Conservation (phyloP, 139 green algal genomes). For the Coelastrella sp. region DNA sequence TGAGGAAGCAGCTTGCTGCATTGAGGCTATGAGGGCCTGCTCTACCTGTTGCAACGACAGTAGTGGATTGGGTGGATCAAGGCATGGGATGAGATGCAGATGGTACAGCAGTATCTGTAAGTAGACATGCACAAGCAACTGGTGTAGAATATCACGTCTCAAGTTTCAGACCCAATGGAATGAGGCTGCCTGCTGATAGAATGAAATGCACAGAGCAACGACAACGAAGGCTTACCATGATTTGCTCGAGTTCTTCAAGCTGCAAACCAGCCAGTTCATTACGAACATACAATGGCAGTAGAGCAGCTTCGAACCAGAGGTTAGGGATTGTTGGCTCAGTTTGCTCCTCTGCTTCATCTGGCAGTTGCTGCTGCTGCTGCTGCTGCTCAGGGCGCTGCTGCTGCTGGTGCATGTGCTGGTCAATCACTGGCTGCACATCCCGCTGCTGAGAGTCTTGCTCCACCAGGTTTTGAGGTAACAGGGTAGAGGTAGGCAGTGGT, state of each 20-base stretch:
- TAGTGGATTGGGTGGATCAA: neutral
- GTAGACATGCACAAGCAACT: neutral
- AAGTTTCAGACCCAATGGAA: neutral
- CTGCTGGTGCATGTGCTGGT: neutral
- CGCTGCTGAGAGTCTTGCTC: neutral
- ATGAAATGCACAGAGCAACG: neutral
- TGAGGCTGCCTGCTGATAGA: neutral
- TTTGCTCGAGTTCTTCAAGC: constrained; percentile 64
- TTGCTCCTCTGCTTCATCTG: neutral
- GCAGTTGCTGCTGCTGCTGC: constrained; percentile 13
- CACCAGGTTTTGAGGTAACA: neutral
- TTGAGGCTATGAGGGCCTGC: neutral
- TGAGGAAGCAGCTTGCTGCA: neutral
- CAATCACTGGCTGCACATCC: neutral
- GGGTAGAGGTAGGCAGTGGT: neutral
- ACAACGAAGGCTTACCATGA: constrained; percentile 50
- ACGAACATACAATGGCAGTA: constrained; percentile 49
- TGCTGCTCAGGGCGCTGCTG: neutral
- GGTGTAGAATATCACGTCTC: neutral
- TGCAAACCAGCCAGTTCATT: constrained; percentile 52
- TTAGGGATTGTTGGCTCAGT: neutral
- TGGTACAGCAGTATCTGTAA: neutral
- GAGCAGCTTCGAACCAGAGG: neutral
- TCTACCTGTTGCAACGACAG: neutral
- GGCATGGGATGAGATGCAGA: neutral